These are phyloP conservation scores for Populus tremula DNA, from an alignment of 345 rosid genomes.

Conservation along the genomic window DNA sequence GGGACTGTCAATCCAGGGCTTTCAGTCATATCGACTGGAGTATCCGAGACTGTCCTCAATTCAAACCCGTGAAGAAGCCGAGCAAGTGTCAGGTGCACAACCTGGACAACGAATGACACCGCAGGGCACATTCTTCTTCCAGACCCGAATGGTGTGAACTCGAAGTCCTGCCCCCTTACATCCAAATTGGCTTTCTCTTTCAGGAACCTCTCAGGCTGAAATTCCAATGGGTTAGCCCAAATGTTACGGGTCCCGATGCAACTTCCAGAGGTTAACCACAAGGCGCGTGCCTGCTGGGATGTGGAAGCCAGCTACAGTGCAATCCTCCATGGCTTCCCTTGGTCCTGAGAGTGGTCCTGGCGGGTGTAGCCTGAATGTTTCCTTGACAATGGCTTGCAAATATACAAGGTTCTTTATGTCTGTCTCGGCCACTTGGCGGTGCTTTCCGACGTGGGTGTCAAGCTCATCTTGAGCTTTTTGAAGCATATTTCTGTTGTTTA, in stretches of 20 bases:
- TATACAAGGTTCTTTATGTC: slow-evolving; percentile 13
- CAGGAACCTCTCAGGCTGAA: slow-evolving; percentile 2
- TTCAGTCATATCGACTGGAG: too few relatives aligned
- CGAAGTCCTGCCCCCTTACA: background rate
- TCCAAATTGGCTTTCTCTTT: background rate
- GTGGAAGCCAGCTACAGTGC: slow-evolving; percentile 10
- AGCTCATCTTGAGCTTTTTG: slow-evolving; percentile 14
- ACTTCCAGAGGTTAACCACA: slow-evolving; percentile 13
- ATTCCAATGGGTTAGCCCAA: background rate
- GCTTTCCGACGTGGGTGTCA: slow-evolving; percentile 4
- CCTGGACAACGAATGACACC: too few relatives aligned
- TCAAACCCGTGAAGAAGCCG: too few relatives aligned
- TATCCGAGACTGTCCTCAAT: too few relatives aligned
- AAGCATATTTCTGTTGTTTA: slow-evolving; percentile 6
- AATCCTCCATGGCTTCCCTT: slow-evolving; percentile 18
- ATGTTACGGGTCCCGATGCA: background rate
- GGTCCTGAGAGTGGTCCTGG: slow-evolving; percentile 3
- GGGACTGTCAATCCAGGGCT: too few relatives aligned
- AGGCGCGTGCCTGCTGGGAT: slow-evolving; percentile 17
- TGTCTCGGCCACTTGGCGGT: slow-evolving; percentile 7
- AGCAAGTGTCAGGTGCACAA: too few relatives aligned
- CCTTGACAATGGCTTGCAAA: slow-evolving; percentile 23
- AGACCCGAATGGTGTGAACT: too few relatives aligned
- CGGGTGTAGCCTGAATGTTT: slow-evolving; percentile 19
- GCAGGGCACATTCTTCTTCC: too few relatives aligned